These are phyloP conservation scores for Xerocomellus intermedius DNA, from an alignment of 768 basidiomycete species.

Conservation along the genomic window DNA sequence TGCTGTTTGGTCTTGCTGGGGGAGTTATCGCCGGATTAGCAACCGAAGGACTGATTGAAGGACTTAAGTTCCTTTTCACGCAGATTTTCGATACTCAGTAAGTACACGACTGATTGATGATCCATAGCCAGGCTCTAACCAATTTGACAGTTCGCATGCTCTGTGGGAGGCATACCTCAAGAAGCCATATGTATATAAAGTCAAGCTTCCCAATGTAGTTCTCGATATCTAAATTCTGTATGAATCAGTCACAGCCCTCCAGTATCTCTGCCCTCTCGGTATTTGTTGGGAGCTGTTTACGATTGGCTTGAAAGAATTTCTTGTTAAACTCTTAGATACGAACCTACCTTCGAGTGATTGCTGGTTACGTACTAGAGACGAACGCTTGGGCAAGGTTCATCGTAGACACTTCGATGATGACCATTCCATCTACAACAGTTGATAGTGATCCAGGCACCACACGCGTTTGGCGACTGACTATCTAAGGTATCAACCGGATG, in stretches of 20 bases:
- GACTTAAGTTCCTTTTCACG: neutral
- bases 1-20: neutral
- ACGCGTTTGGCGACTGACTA: constrained; percentile 59
- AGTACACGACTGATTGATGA: neutral
- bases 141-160: neutral
- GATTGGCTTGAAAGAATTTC: too few species aligned
- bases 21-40: neutral
- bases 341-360: constrained; percentile 40
- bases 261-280: too few species aligned
- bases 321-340: constrained; percentile 33
- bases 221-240: neutral
- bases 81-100: neutral
- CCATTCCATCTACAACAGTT: constrained; percentile 83
- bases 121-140: neutral
- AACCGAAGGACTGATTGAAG: neutral
- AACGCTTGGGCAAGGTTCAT: constrained; percentile 72
- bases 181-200: neutral
- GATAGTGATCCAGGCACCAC: constrained; percentile 89
- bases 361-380: constrained; percentile 45
- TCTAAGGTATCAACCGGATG: too few species aligned
- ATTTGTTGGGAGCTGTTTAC: too few species aligned
- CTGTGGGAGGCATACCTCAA: neutral
- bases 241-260: too few species aligned
- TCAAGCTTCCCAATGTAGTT: neutral
- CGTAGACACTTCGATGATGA: constrained; percentile 86